phyloP scores from a whole-genome alignment of 257 asterid species.

The Solanum pinnatisectum region DNA sequence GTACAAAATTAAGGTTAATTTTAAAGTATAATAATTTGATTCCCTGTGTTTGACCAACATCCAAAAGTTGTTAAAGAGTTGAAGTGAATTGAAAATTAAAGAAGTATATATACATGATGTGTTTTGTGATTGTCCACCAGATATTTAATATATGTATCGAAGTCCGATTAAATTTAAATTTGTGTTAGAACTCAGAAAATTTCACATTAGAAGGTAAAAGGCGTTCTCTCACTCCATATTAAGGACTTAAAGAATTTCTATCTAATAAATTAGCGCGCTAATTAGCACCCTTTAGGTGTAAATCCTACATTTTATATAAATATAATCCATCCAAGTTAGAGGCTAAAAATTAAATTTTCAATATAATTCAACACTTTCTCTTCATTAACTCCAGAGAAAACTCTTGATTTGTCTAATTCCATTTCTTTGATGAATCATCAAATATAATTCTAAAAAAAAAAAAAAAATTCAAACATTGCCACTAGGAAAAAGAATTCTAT shows the following conservation, averaged over 20 bases:
- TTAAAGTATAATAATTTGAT: not conserved
- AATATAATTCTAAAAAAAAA: too few species aligned
- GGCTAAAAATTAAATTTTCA: not conserved
- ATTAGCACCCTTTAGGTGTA: not conserved
- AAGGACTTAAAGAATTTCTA: not conserved
- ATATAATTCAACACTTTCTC: not conserved
- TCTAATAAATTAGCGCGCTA: not conserved
- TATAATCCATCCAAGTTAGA: not conserved
- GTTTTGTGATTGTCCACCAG: not conserved
- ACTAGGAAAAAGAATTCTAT: not conserved
- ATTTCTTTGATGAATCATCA: not conserved
- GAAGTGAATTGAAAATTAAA: not conserved
- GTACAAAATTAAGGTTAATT: not conserved
- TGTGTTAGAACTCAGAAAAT: fast-evolving
- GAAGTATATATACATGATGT: not conserved
- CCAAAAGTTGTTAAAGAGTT: not conserved
- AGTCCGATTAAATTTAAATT: not conserved
- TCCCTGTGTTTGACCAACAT: not conserved
- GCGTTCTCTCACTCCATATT: not conserved
- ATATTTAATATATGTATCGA: not conserved
- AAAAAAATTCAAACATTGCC: not conserved
- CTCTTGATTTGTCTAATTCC: not conserved
- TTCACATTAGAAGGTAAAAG: not conserved
- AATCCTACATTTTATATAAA: not conserved
- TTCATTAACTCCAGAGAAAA: not conserved